Evolutionary conservation across 768 basidiomycete species (phyloP), one percentile per base, ranked within the genome.

Genomic region (Kwoniella newhampshirensis): DNA sequence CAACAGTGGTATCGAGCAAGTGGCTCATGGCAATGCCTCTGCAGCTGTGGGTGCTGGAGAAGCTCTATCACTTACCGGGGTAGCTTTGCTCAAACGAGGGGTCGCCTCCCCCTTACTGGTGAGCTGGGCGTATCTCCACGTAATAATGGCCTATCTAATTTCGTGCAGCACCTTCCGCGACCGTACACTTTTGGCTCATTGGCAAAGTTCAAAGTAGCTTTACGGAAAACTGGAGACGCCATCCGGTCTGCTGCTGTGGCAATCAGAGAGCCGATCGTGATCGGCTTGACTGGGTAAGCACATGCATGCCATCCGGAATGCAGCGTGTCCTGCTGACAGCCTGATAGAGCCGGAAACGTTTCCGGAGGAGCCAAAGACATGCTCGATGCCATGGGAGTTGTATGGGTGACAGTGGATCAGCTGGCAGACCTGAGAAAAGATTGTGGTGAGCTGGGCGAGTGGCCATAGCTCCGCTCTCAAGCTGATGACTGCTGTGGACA

Each of bases 31-130:
- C 9, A 32, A 32, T 13, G 6, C 32, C 32, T 32, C 18, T 37
- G 27, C 26, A 91, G 89, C 89, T 56, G 88, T 88, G 11, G 91
- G 91, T 12, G 85, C 85, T 6, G 82, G 91, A 2, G 91, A 93
- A 76, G 87, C 89, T 0, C 81, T 93, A 21, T 83, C 81, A 1
- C 81, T 88, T 4, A 84, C 89, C 72, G 90, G 89, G 0, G 86
- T 90, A 41, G 82, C 85, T 1, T 84, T 91, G 65, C 81, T 94
- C 4, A 83, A 87, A 68, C 78, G 84, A 7, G 92, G 92, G 0
- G 80, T 90, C 3, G 85, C 88, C 0, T 87, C 87, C 2, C 89
- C 91, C 0, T 88, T 94, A 73, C 80, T 94, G 5, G 89, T 89
- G 66, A 54, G 87, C 77, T 21, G 35, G 15, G 8, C 44, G 15